Conservation (phyloP, 768 basidiomycete species). For the Hygrophoropsis aurantiaca region DNA sequence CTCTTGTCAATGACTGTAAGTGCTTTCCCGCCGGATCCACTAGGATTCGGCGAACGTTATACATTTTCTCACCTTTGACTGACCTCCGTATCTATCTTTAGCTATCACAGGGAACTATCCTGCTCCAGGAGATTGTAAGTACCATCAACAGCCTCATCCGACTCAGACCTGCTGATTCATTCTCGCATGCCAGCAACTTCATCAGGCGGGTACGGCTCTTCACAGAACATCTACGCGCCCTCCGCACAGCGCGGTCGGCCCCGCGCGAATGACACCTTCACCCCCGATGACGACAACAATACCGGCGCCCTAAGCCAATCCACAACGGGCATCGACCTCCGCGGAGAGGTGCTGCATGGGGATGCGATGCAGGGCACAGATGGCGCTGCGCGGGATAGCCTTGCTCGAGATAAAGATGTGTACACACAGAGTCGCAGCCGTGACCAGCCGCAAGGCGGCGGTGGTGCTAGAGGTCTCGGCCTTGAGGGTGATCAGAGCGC, state of each 20-base stretch:
- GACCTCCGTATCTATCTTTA: neutral
- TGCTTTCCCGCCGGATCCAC: neutral
- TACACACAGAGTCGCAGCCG: no score
- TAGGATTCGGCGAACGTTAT: no score
- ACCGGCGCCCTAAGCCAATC: neutral
- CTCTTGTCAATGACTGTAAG: neutral
- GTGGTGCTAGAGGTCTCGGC: no score
- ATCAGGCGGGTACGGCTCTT: slow-evolving; percentile 7
- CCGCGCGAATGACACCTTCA: neutral
- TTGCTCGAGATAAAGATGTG: no score
- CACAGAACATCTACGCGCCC: slow-evolving; percentile 1
- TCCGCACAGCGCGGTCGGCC: slow-evolving; percentile 3
- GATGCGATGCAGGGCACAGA: slow-evolving; percentile 6
- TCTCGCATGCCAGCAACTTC: slow-evolving; percentile 5
- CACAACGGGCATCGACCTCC: neutral
- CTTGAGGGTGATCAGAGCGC: no score
- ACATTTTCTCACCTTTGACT: no score
- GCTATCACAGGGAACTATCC: slow-evolving; percentile 5
- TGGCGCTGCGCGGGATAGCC: neutral
- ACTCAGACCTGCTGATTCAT: neutral
- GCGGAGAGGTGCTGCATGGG: neutral
- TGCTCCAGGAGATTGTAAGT: slow-evolving; percentile 6
- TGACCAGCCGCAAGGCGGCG: no score
- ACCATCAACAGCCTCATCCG: no score
- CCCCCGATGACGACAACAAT: neutral